Evolutionary conservation across 768 basidiomycete species (phyloP), one percentile per base, ranked within the genome.

Genomic region (Tricholoma bakamatsutake): DNA sequence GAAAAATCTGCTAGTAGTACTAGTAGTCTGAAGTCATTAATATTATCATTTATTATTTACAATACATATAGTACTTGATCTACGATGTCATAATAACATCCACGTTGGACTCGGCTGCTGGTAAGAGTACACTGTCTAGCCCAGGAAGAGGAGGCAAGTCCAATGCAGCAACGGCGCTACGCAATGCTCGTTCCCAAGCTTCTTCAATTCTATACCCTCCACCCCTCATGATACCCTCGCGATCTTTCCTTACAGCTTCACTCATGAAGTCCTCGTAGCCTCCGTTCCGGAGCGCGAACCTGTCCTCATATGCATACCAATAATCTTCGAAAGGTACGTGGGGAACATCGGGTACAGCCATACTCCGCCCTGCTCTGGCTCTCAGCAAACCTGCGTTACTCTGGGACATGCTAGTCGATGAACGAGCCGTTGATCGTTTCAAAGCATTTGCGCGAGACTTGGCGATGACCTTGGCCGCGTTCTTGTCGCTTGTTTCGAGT

Each of bases 201-300:
- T 94, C 88, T 58, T 89, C 84, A 4, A 90, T 75, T 59, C 73
- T 76, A 66, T 92, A 95, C 8, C 93, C 93, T 8, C 91, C 93
- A 18, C 83, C 91, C 42, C 85, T 76, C 86, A 88, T 88, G 61
- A 87, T 83, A 12, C 87, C 88, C 58, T 88, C 88, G 55, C 82
- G 71, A 65, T 92, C 90, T 62, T 81, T 80, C 61, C 87, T 74
- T 17, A 92, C 86, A 12, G 86, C 85, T 55, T 89, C 88, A 60
- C 88, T 90, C 62, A 80, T 74, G 40, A 85, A 78, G 61, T 92
- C 90, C 49, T 84, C 76, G 69, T 93, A 94, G 11, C 75, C 74
- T 30, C 72, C 72, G n/a, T 63, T 70, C 52, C 71, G 73, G 50
- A 90, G 53, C 21, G 71, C 67, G 63, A 80, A 90, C 71, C 78